These are phyloP conservation scores for Vitis rotundifolia DNA, from an alignment of 164 flowering plant genomes.

Conservation along the genomic window DNA sequence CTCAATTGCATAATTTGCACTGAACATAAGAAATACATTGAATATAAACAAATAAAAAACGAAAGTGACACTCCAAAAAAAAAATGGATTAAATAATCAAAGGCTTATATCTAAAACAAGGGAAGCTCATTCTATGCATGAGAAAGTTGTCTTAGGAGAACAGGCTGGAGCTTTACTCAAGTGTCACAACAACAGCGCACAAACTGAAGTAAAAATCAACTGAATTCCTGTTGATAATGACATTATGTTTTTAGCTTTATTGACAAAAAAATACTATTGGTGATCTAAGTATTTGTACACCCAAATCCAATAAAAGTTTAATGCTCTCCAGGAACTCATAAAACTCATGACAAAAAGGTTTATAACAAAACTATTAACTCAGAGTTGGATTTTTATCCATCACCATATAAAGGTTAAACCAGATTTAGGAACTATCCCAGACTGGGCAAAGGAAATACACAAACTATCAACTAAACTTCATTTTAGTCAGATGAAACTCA, in stretches of 20 bases:
- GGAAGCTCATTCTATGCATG: not conserved
- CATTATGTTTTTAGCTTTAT: not conserved
- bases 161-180: not conserved
- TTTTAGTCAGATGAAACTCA: not conserved
- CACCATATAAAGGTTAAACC: no score
- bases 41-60: not conserved
- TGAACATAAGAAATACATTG: constrained; percentile 1
- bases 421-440: no score
- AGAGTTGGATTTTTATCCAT: no score
- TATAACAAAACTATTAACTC: no score
- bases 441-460: no score
- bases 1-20: not conserved
- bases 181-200: not conserved
- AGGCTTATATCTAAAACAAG: not conserved
- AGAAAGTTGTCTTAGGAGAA: not conserved
- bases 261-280: no score
- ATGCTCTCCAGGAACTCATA: no score
- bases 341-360: no score
- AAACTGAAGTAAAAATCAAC: not conserved
- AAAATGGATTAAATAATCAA: no score
- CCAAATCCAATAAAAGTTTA: no score
- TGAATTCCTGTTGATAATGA: not conserved
- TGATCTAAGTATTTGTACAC: no score
- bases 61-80: not conserved
- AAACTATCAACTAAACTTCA: no score